Conservation (phyloP, 306 rosid genomes). For the Senna tora region DNA sequence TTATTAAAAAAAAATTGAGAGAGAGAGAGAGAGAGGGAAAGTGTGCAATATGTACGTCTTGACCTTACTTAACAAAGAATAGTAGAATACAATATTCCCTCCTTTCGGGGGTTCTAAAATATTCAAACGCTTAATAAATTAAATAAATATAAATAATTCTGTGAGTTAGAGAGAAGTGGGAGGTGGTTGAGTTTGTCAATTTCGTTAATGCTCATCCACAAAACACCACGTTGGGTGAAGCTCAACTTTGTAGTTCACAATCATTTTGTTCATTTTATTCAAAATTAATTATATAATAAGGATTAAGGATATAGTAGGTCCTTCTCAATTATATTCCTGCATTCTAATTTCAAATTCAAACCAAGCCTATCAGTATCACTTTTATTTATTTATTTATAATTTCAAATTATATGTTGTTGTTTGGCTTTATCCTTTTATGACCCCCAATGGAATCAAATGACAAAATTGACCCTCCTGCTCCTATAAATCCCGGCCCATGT, state of each 20-base stretch:
- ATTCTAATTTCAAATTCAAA: no score
- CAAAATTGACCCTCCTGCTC: background rate
- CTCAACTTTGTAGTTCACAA: constrained; percentile 36
- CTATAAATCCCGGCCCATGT: no score
- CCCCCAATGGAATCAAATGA: background rate
- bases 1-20: background rate
- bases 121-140: constrained; percentile 28
- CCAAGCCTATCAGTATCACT: constrained; percentile 25
- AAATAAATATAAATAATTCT: background rate
- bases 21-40: background rate
- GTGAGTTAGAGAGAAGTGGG: constrained; percentile 38
- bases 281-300: background rate
- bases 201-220: constrained; percentile 49
- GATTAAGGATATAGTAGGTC: constrained; percentile 30
- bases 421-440: no score
- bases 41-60: constrained; percentile 18
- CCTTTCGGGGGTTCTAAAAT: constrained; percentile 33
- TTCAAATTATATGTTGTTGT: no score
- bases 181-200: constrained; percentile 46
- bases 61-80: constrained; percentile 32
- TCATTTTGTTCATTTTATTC: constrained; percentile 34
- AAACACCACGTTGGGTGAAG: constrained; percentile 40
- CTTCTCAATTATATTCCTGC: constrained; percentile 1
- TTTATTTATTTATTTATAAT: no score
- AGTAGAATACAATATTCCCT: constrained; percentile 36